A percentile compares a stretch with the other conserved stretches of the same genome.
These are phyloP conservation scores for Cubamyces lactineus DNA, from an alignment of 768 basidiomycete species.

Conservation along the genomic window DNA sequence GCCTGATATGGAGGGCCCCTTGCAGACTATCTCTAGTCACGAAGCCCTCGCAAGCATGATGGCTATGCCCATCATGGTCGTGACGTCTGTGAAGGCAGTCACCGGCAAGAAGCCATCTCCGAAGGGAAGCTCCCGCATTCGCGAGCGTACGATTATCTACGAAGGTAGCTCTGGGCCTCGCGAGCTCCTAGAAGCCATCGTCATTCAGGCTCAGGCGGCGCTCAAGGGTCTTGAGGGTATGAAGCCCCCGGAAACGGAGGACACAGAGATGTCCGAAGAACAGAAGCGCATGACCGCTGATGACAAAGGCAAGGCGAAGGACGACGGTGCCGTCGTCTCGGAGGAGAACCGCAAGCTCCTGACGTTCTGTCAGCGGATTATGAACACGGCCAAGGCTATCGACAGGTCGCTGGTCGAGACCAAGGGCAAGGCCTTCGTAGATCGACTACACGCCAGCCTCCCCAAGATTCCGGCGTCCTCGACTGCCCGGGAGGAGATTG, in stretches of 20 bases:
- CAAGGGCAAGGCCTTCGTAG: slow-evolving; percentile 86
- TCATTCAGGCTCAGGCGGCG: slow-evolving; percentile 91
- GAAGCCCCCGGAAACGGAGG: slow-evolving; percentile 47
- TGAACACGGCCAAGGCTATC: slow-evolving; percentile 80
- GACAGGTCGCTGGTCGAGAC: slow-evolving; percentile 87
- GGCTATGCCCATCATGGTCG: slow-evolving; percentile 96
- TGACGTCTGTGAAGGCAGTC: slow-evolving; percentile 66
- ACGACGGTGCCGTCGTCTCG: slow-evolving; percentile 46
- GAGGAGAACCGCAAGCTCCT: slow-evolving; percentile 82
- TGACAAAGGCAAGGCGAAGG: slow-evolving; percentile 69
- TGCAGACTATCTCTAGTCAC: slow-evolving; percentile 87
- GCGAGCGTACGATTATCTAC: slow-evolving; percentile 84
- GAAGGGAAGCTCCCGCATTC: slow-evolving; percentile 52
- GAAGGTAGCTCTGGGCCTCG: slow-evolving; percentile 91
- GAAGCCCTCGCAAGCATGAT: slow-evolving; percentile 94
- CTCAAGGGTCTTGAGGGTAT: slow-evolving; percentile 81
- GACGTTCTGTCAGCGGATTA: slow-evolving; percentile 84
- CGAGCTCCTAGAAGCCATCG: slow-evolving; percentile 88
- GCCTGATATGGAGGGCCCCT: slow-evolving; percentile 14
- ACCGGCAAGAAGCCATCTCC: slow-evolving; percentile 54
- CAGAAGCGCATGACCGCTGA: slow-evolving; percentile 82
- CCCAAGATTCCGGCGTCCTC: slow-evolving; percentile 61
- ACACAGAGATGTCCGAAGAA: slow-evolving; percentile 81
- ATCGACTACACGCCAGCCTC: slow-evolving; percentile 72
- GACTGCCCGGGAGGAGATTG: slow-evolving; percentile 28